Base-by-base conservation (phyloP, 805 yeast species). In the Cyberlindnera xishuangbannaensis region DNA sequence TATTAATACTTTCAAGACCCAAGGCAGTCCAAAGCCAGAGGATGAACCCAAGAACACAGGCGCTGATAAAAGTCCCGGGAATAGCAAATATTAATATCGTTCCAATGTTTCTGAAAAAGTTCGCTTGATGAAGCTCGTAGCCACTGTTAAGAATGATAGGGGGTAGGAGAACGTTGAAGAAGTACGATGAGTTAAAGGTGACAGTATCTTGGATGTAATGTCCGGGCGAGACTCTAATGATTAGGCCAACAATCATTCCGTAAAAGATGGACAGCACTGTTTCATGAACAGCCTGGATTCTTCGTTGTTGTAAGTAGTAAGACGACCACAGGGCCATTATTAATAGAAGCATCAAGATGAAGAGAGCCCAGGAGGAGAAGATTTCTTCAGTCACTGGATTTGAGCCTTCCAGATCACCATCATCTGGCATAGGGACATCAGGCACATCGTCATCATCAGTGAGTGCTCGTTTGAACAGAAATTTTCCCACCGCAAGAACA, bases 91-190 rank as follows among this genome's bases (percentile, higher is more conserved):
- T 82, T 41, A 92, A 60, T 41, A 92, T 90, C 2, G 95, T 78
- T 4, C 94, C 92, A 30, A 92, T 78, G 59, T 94, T 92, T 46
- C 86, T 69, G 58, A 92, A 92, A 61, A 92, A 92, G 56, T 94
- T 90, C 25, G 85, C 92, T 62, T 92, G 97, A 55, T 94, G 95
- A 39, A 92, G 66, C 58, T 94, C 97, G 56, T 92, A 92, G 13
- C 99, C 99, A 4, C 96, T 85, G 53, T 92, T 92, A 45, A 92
- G 67, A 44, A 92, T 92, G 53, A 92, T 92, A 2, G 99, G 99
- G 3, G 99, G 99, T 45, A 92, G 68, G 39, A 92, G 64, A 30
- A 92, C 78, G 56, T 92, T 92, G 71, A 92, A 92, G 63, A 92
- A 92, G 58, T 90, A 90, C 19, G 92, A 74, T 20, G 95, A 84